phyloP scores from a whole-genome alignment of 1,284 basidiomycete genomes.

The Trichosporon sp. region DNA sequence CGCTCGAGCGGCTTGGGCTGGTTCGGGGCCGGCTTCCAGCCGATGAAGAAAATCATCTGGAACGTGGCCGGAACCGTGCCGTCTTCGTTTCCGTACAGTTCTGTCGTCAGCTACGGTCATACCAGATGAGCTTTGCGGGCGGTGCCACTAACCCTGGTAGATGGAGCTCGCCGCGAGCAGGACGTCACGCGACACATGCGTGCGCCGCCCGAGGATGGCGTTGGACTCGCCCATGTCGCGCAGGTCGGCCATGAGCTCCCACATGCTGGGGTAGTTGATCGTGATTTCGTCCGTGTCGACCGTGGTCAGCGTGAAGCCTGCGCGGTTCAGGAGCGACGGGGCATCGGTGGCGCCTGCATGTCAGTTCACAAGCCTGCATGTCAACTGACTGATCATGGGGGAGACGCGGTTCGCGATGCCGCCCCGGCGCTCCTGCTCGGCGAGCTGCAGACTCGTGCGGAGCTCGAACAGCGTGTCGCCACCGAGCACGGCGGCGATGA shows the following conservation, averaged over 20 bases:
- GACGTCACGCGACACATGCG: slow-evolving; percentile 72
- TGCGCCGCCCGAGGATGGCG: slow-evolving; percentile 74
- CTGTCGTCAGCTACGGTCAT: slow-evolving; percentile 51
- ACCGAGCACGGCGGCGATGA: slow-evolving; percentile 89
- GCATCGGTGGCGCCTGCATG: slow-evolving; percentile 75
- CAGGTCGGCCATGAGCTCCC: slow-evolving; percentile 90
- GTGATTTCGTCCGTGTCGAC: slow-evolving; percentile 93
- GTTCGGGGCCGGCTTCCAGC: slow-evolving; percentile 88
- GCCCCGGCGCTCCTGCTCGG: slow-evolving; percentile 89
- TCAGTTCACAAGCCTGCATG: not conserved
- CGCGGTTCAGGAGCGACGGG: slow-evolving; percentile 83
- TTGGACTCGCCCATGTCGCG: slow-evolving; percentile 96
- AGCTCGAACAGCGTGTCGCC: slow-evolving; percentile 97
- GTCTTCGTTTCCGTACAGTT: slow-evolving; percentile 76
- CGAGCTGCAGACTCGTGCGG: slow-evolving; percentile 74
- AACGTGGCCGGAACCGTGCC: slow-evolving; percentile 90
- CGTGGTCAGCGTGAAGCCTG: slow-evolving; percentile 89
- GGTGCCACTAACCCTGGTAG: slow-evolving; percentile 65
- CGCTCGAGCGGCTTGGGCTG: slow-evolving; percentile 81
- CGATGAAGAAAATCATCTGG: slow-evolving; percentile 95
- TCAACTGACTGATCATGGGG: slow-evolving; percentile 82
- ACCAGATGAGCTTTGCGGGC: not conserved
- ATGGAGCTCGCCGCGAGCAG: slow-evolving; percentile 86
- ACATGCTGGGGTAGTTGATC: slow-evolving; percentile 90
- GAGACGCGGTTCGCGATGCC: slow-evolving; percentile 92